Percentiles rank a stretch among this genome's conserved stretches.
These are phyloP conservation scores for Aspergillus eucalypticola DNA, from an alignment of 2,329 filamentous ascomycete genomes.

Conservation along the genomic window DNA sequence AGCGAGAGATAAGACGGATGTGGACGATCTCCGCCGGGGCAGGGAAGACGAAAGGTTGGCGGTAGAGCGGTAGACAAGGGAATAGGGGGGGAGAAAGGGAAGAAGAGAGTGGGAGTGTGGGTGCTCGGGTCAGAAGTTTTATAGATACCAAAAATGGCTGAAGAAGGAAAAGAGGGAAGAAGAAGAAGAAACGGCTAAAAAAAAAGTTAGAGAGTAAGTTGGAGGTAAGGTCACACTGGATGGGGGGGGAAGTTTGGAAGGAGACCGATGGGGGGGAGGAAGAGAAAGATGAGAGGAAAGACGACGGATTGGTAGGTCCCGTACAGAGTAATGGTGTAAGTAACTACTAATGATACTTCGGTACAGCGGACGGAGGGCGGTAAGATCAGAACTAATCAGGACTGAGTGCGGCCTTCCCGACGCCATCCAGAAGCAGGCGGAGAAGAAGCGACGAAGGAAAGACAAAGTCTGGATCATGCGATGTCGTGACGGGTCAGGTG, in stretches of 20 bases:
- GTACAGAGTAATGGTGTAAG: not conserved
- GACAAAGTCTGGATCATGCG: slow-evolving; percentile 15
- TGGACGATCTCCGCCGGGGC: slow-evolving; percentile 15
- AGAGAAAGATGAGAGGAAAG: not conserved
- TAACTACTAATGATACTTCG: too few species aligned
- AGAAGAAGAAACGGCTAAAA: not conserved
- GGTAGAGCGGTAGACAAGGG: slow-evolving; percentile 1
- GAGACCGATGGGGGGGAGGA: not conserved
- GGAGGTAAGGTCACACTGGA: not conserved
- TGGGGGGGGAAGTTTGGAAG: not conserved
- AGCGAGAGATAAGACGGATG: slow-evolving; percentile 9
- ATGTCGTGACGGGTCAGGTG: slow-evolving; percentile 19
- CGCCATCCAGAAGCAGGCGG: not conserved
- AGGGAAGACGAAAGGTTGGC: slow-evolving; percentile 6
- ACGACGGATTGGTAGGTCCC: not conserved
- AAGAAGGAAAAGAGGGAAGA: not conserved
- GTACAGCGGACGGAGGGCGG: not conserved
- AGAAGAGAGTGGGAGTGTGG: not conserved
- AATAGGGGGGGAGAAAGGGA: slow-evolving; percentile 4
- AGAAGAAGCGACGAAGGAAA: not conserved
- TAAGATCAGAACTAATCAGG: not conserved
- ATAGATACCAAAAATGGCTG: not conserved
- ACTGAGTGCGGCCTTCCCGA: slow-evolving; percentile 4
- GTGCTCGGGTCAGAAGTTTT: not conserved
- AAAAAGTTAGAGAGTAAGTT: not conserved